A percentile compares a stretch with the other conserved stretches of the same genome.
Evolutionary conservation across 257 asterid species (phyloP).

Genomic region (Salvia rosmarinus): DNA sequence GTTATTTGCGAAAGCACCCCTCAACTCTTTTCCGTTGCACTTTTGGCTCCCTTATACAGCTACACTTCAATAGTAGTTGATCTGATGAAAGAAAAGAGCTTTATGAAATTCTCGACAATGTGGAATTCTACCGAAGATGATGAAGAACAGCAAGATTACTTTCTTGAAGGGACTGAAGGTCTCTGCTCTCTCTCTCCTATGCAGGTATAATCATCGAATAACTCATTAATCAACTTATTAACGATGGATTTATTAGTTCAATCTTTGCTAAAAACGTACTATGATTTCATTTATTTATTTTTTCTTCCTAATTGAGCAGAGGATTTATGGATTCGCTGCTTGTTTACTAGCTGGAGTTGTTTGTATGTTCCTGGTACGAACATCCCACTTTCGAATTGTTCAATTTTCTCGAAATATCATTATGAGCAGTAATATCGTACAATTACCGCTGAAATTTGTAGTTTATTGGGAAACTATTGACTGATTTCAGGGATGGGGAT

Average conservation of each 20-base stretch:
- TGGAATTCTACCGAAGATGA: constrained; percentile 60
- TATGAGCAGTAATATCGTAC: neutral
- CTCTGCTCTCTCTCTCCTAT: constrained; percentile 73
- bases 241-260: constrained; percentile 9
- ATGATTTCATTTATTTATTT: constrained; percentile 13
- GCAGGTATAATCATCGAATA: constrained; percentile 53
- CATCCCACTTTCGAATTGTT: constrained; percentile 26
- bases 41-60: constrained; percentile 13
- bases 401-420: constrained; percentile 2
- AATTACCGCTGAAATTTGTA: constrained; percentile 11
- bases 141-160: constrained; percentile 65
- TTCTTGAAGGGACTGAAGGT: constrained; percentile 70
- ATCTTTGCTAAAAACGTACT: constrained; percentile 23
- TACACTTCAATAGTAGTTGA: constrained; percentile 21
- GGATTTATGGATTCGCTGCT: constrained; percentile 85
- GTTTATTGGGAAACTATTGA: constrained; percentile 17
- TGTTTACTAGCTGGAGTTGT: constrained; percentile 75
- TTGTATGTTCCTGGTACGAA: constrained; percentile 81
- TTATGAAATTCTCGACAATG: constrained; percentile 47
- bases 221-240: neutral
- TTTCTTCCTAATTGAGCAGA: constrained; percentile 53
- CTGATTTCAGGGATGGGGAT: neutral
- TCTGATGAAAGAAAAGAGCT: constrained; percentile 22
- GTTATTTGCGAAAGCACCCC: constrained; percentile 26
- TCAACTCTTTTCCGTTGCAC: neutral